Evolutionary conservation across 768 basidiomycete species (phyloP).

Genomic region (Dacryopinax spathularia): DNA sequence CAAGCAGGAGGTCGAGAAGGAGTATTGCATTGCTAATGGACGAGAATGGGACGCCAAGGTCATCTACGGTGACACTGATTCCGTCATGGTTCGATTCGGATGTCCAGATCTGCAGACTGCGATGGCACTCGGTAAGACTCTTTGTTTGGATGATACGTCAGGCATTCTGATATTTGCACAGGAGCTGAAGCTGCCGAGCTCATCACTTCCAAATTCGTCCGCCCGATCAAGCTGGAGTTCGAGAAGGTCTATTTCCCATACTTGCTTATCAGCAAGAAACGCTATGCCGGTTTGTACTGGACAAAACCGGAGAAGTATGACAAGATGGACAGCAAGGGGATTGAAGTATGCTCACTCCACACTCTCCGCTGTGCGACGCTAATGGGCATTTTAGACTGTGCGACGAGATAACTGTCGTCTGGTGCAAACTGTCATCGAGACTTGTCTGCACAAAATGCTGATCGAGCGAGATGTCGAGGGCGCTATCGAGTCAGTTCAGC

Average conservation of each 20-base stretch:
- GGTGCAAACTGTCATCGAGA: constrained; percentile 95
- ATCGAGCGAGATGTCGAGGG: constrained; percentile 88
- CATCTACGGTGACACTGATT: constrained; percentile 98
- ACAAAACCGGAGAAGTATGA: constrained; percentile 89
- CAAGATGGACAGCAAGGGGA: constrained; percentile 99
- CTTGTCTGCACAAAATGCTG: constrained; percentile 93
- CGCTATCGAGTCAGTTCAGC: constrained; percentile 68
- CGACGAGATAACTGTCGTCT: constrained; percentile 97
- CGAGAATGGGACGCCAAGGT: constrained; percentile 78
- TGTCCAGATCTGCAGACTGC: constrained; percentile 71
- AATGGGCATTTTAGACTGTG: constrained; percentile 52
- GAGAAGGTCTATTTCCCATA: constrained; percentile 99
- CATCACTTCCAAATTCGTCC: constrained; percentile 80
- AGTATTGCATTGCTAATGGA: constrained; percentile 75
- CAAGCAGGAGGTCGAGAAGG: constrained; percentile 83
- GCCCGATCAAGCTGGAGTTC: constrained; percentile 97
- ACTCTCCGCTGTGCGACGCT: not conserved
- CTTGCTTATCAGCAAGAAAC: constrained; percentile 93
- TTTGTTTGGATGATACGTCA: constrained; percentile 2
- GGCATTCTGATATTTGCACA: constrained; percentile 23
- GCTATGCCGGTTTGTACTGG: constrained; percentile 98
- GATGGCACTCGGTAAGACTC: constrained; percentile 68
- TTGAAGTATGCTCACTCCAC: constrained; percentile 50
- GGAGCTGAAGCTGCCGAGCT: constrained; percentile 85
- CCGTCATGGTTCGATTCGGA: constrained; percentile 96